These are phyloP conservation scores for Daldinia sp. DNA, from an alignment of 2,329 filamentous ascomycete species.

Conservation along the genomic window DNA sequence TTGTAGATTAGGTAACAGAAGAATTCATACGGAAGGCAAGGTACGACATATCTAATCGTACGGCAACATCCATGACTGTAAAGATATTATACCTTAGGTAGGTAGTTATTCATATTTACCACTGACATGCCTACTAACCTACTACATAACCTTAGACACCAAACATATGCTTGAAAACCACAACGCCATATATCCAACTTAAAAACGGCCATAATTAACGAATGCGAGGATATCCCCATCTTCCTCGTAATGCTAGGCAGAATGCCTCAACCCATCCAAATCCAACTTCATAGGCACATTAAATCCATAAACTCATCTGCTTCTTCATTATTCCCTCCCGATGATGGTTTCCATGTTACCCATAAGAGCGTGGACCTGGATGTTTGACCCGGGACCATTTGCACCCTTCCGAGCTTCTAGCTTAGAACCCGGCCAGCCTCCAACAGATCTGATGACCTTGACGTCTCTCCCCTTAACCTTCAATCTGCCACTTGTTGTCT, in stretches of 20 bases:
- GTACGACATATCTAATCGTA: neutral
- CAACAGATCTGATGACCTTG: constrained; percentile 51
- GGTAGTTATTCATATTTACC: neutral
- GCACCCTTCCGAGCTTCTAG: constrained; percentile 59
- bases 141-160: constrained; percentile 16
- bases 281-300: neutral
- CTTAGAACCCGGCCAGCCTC: constrained; percentile 52
- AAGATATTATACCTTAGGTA: neutral
- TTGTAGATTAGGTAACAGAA: neutral
- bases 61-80: neutral
- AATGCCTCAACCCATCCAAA: neutral
- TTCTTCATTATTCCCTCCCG: constrained; percentile 38
- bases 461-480: constrained; percentile 59
- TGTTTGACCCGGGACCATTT: constrained; percentile 50
- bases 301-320: constrained; percentile 3
- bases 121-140: neutral
- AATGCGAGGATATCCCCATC: constrained; percentile 35
- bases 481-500: constrained; percentile 58
- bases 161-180: constrained; percentile 7
- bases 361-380: constrained; percentile 51
- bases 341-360: constrained; percentile 49
- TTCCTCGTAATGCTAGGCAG: constrained; percentile 1
- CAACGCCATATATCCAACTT: constrained; percentile 7
- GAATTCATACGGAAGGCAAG: neutral
- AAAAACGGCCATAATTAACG: constrained; percentile 12